Evolutionary conservation across 1,284 basidiomycete species (phyloP).

Genomic region (Mycosarcoma mackinlayi): DNA sequence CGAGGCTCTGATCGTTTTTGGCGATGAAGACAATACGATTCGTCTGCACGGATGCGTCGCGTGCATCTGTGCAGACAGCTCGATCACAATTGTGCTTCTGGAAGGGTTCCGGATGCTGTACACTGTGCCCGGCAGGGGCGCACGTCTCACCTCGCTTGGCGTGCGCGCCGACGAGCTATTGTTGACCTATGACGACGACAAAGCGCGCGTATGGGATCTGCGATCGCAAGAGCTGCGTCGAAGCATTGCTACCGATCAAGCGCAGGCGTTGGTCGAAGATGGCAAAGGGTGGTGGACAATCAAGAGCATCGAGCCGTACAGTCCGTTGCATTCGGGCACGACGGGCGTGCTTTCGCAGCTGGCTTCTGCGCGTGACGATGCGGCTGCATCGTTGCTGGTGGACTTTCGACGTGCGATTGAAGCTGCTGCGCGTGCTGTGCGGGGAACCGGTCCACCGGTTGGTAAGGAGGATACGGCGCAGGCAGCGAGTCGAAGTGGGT

Average conservation of each 20-base stretch:
- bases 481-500: conserved; percentile 1
- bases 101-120: conserved; percentile 77
- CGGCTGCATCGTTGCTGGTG: conserved; percentile 49
- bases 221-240: conserved; percentile 85
- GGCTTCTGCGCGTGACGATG: conserved; percentile 35
- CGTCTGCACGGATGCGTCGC: conserved; percentile 78
- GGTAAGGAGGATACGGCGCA: conserved; percentile 2
- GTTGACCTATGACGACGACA: conserved; percentile 80
- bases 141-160: conserved; percentile 76
- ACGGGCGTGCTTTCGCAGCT: conserved; percentile 51
- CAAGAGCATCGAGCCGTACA: conserved; percentile 33
- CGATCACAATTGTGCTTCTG: conserved; percentile 81
- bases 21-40: conserved; percentile 72
- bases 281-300: conserved; percentile 51
- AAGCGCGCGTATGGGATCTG: conserved; percentile 89
- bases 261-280: conserved; percentile 77
- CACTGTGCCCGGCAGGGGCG: conserved; percentile 77
- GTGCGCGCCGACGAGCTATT: conserved; percentile 79
- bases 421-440: conserved; percentile 48
- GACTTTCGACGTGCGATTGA: conserved; percentile 62
- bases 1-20: conserved; percentile 74
- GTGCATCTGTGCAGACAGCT: conserved; percentile 82
- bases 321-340: conserved; percentile 32
- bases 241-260: conserved; percentile 81
- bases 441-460: conserved; percentile 2